Percentiles rank a stretch among this genome's conserved stretches.
Conservation (phyloP, 345 rosid genomes). For the Rhizophora apiculata region DNA sequence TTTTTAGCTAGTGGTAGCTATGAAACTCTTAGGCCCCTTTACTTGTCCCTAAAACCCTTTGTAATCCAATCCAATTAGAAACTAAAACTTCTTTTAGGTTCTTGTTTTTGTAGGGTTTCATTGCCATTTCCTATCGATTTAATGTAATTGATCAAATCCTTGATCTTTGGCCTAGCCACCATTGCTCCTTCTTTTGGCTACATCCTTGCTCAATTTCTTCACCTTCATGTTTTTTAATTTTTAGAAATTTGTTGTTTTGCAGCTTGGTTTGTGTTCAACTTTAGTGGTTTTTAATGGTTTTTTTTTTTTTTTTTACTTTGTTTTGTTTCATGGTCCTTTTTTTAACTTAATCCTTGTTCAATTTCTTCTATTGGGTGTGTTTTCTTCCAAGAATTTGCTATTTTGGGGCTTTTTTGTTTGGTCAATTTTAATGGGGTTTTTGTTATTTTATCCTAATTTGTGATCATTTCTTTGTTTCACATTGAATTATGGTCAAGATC, state of each 20-base stretch:
- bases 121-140: neutral
- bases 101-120: no score
- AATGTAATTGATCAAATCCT: neutral
- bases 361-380: no score
- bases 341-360: no score
- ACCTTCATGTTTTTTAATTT: conserved; percentile 24
- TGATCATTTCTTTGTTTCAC: neutral
- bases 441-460: neutral
- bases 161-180: conserved; percentile 44
- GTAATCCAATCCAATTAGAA: no score
- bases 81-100: no score
- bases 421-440: no score
- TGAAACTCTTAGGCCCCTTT: no score
- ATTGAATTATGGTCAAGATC: neutral
- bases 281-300: neutral
- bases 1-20: no score
- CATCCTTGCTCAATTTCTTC: conserved; percentile 40
- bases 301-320: neutral
- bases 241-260: neutral
- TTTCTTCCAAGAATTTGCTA: no score
- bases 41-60: no score
- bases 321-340: no score
- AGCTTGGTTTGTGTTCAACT: neutral
- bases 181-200: conserved; percentile 62
- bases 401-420: no score